Conservation (phyloP, 768 basidiomycete genomes). For the Agaricus subrufescens region DNA sequence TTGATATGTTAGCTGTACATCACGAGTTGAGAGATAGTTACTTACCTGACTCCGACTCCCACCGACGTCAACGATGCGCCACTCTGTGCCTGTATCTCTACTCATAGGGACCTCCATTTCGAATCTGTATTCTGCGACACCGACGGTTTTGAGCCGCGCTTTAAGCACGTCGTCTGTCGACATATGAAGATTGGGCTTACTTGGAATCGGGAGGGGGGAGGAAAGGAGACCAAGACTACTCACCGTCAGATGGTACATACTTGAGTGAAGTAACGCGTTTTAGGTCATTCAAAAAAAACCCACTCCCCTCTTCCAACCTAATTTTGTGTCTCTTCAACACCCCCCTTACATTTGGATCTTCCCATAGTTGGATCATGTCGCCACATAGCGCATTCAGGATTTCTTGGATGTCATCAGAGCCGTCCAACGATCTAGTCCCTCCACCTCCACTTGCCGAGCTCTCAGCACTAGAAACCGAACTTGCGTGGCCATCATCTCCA, state of each 20-base stretch:
- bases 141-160: slow-evolving; percentile 72
- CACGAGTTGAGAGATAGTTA: slow-evolving; percentile 6
- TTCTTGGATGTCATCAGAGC: slow-evolving; percentile 52
- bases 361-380: slow-evolving; percentile 69
- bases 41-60: slow-evolving; percentile 68
- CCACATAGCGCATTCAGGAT: slow-evolving; percentile 53
- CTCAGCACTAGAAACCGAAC: slow-evolving; percentile 30
- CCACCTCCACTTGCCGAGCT: slow-evolving; percentile 39
- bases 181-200: background rate
- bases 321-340: slow-evolving; percentile 55
- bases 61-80: slow-evolving; percentile 77
- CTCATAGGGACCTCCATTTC: slow-evolving; percentile 62
- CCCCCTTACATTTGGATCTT: slow-evolving; percentile 52
- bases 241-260: slow-evolving; percentile 70
- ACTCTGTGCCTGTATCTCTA: slow-evolving; percentile 55
- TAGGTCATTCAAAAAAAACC: slow-evolving; percentile 74
- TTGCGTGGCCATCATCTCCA: slow-evolving; percentile 18
- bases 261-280: slow-evolving; percentile 57
- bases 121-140: slow-evolving; percentile 78
- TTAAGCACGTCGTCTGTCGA: slow-evolving; percentile 67
- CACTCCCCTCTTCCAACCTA: slow-evolving; percentile 64
- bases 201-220: background rate
- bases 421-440: background rate
- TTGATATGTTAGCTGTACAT: background rate
- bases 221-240: background rate